These are phyloP conservation scores for Aspergillus sp. DNA, from an alignment of 2,329 filamentous ascomycete species.

Conservation along the genomic window DNA sequence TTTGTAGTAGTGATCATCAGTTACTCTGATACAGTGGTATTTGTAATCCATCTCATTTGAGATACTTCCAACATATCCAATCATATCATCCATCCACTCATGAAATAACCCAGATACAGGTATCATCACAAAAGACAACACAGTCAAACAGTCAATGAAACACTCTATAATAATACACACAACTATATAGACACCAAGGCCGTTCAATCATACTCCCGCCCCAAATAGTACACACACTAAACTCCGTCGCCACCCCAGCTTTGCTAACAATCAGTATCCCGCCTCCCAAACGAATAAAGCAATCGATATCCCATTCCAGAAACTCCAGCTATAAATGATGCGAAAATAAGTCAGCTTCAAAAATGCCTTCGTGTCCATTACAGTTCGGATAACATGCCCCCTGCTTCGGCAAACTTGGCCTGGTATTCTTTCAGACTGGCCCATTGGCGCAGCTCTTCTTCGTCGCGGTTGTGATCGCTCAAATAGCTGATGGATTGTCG, in stretches of 20 bases:
- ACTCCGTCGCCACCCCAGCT: not conserved
- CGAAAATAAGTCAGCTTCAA: not conserved
- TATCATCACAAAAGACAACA: not conserved
- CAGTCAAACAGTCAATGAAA: no score
- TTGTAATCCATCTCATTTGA: no score
- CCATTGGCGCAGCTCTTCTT: slow-evolving; percentile 76
- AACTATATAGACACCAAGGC: not conserved
- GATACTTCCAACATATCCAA: no score
- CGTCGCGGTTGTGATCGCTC: slow-evolving; percentile 62
- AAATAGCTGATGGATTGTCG: slow-evolving; percentile 40
- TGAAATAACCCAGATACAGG: no score
- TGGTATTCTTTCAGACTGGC: slow-evolving; percentile 78
- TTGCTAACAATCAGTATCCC: not conserved
- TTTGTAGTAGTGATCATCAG: no score
- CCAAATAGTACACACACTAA: not conserved
- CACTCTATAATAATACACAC: not conserved
- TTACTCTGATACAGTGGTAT: no score
- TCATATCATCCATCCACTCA: no score
- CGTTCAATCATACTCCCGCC: not conserved
- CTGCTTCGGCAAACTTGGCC: slow-evolving; percentile 67
- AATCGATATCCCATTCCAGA: not conserved
- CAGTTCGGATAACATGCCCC: slow-evolving; percentile 48
- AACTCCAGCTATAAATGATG: not conserved
- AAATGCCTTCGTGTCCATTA: slow-evolving; percentile 14
- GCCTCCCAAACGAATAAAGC: not conserved